Conservation (phyloP, 2,329 filamentous ascomycete genomes). For the Cryphonectria radicalis region DNA sequence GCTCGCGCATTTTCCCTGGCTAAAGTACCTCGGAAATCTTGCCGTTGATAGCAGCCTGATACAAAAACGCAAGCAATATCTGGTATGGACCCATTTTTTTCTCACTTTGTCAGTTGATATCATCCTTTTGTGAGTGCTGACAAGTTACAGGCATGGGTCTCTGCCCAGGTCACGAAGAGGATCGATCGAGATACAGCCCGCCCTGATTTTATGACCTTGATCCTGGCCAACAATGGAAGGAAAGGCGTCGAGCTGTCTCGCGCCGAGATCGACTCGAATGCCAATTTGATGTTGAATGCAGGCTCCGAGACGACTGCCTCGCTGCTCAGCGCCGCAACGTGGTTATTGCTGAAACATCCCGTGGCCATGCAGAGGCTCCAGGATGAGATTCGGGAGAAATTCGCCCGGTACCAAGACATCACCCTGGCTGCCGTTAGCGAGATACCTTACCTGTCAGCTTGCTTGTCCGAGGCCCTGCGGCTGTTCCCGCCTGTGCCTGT, state of each 20-base stretch:
- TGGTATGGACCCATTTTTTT: not conserved
- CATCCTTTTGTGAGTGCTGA: not conserved
- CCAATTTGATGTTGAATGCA: not conserved
- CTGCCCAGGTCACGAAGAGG: not conserved
- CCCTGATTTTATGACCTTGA: constrained; percentile 4
- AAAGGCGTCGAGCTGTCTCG: not conserved
- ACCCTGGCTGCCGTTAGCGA: not conserved
- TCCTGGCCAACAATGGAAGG: not conserved
- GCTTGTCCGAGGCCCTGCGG: not conserved
- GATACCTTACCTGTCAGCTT: not conserved
- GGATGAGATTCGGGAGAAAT: not conserved
- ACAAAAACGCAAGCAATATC: not conserved
- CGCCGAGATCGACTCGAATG: constrained; percentile 1
- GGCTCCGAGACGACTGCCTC: not conserved
- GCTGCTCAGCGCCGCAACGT: not conserved
- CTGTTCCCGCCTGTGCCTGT: not conserved
- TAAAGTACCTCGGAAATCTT: not conserved
- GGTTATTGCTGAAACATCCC: not conserved
- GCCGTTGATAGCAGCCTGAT: not conserved
- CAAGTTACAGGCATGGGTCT: not conserved
- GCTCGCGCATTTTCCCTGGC: not conserved
- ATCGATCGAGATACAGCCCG: not conserved
- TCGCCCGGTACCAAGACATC: not conserved
- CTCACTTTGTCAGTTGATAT: not conserved
- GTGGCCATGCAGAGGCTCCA: not conserved